Base-by-base conservation (phyloP, 2,329 filamentous ascomycete genomes). In the Fusarium papillatum region DNA sequence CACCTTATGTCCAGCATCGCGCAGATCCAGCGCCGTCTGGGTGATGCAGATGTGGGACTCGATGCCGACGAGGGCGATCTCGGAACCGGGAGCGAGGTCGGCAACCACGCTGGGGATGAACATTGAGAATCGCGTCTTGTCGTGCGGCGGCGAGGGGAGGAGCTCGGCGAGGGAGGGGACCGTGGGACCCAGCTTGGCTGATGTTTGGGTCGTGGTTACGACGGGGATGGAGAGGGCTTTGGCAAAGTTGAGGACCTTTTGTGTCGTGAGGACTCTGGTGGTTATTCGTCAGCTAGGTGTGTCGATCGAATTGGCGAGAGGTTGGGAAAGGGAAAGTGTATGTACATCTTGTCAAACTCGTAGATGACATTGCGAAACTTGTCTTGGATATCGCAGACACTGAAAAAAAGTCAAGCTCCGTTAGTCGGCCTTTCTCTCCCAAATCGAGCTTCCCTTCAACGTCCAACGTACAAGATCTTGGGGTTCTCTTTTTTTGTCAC, bases 71-170 rank as follows among this genome's bases (percentile, higher is more conserved):
- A 98, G 91, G 67, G 95, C 93, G 65, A 95, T 90, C 79, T 93
- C 90, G 26, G 90, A 85, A 1, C 81, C 81, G 1, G 84, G 79
- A 1, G 80, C 73, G 24, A 85, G 78, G 57, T 79, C 39, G 73
- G 78, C 74, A 31, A 88, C 85, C 53, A 98, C 86, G 46, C 93
- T 88, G 0, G 95, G 93, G 3, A 94, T 91, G 82, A 92, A 89
- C 96, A 98, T 98, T 81, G 92, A 95, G 88, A 98, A 98, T 63
- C 90, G 89, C 7, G 95, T 96, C 87, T 98, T 98, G 88, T 98
- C 96, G 78, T 91, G 86, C 80, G 94, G 85, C 46, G 85, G 70
- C 2, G 91, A 90, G 69, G 87, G 80, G 66, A 93, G 87, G 57
- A 89, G 84, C 7, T 86, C 81, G 71, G 88, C 84, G 26, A 98